phyloP scores from a whole-genome alignment of 371 early-diverging fungal genomes.

The Nematocida displodere region DNA sequence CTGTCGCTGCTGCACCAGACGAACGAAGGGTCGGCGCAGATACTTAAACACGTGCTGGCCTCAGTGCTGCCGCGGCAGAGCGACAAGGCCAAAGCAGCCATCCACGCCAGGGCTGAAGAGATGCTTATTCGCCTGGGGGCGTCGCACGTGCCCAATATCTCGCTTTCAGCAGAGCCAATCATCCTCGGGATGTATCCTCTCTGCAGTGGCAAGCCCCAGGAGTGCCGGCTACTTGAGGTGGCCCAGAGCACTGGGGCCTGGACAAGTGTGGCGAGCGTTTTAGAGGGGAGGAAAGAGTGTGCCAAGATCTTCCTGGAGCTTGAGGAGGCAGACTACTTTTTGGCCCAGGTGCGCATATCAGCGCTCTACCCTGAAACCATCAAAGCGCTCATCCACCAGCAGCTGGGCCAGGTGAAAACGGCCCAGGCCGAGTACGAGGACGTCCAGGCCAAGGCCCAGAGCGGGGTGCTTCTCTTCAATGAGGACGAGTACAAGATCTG shows the following conservation, averaged over 20 bases:
- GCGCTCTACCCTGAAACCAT: slow-evolving; percentile 85
- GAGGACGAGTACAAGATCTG: slow-evolving; percentile 89
- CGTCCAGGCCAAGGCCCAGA: slow-evolving; percentile 76
- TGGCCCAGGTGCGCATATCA: slow-evolving; percentile 81
- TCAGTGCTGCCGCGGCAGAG: not conserved
- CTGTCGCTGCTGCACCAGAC: slow-evolving; percentile 17
- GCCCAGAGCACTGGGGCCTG: slow-evolving; percentile 18
- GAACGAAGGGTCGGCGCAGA: not conserved
- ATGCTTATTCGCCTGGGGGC: slow-evolving; percentile 43
- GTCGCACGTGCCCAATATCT: not conserved
- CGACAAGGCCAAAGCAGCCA: not conserved
- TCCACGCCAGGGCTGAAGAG: slow-evolving; percentile 22
- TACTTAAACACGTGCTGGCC: not conserved
- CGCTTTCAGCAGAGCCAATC: slow-evolving; percentile 19
- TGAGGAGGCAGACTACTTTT: slow-evolving; percentile 72
- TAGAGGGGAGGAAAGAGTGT: slow-evolving; percentile 4
- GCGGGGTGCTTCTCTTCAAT: slow-evolving; percentile 71
- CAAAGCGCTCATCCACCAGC: slow-evolving; percentile 84
- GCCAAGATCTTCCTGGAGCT: slow-evolving; percentile 2
- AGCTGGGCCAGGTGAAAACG: slow-evolving; percentile 80
- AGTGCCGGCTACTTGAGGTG: slow-evolving; percentile 23
- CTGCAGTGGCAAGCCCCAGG: not conserved
- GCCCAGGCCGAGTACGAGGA: slow-evolving; percentile 84
- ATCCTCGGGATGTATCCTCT: slow-evolving; percentile 11
- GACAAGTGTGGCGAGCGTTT: not conserved